phyloP scores from a whole-genome alignment of 768 basidiomycete genomes.

The Obba rivulosa region DNA sequence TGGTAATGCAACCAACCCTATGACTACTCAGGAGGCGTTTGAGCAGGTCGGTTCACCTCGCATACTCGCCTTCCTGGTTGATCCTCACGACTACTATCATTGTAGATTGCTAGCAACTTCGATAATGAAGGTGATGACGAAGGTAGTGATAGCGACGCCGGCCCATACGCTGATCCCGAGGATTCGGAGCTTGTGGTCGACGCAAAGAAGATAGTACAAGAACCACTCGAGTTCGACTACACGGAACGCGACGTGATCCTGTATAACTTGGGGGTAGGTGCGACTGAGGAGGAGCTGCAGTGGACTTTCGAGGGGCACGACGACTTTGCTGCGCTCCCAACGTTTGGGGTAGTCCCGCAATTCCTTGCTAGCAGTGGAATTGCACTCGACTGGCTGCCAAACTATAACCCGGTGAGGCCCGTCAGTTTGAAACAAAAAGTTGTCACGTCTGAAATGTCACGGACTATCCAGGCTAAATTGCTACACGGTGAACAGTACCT shows the following conservation, averaged over 20 bases:
- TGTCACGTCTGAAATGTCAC: background rate
- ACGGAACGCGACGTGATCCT: conserved; percentile 89
- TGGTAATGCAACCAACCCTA: conserved; percentile 77
- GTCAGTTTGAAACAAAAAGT: background rate
- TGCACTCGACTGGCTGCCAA: conserved; percentile 83
- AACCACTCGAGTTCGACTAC: conserved; percentile 63
- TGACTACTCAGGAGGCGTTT: conserved; percentile 68
- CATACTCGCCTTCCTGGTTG: background rate
- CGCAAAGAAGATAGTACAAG: conserved; percentile 60
- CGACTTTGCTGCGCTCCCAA: conserved; percentile 80
- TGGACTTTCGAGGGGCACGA: conserved; percentile 91
- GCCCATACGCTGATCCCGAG: conserved; percentile 66
- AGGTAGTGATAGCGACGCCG: conserved; percentile 5
- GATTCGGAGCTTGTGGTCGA: conserved; percentile 79
- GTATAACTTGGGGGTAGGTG: conserved; percentile 94
- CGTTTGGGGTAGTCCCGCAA: conserved; percentile 94
- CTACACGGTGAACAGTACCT: conserved; percentile 97
- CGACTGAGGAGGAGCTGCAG: conserved; percentile 86
- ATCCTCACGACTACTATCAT: background rate
- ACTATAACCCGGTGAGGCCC: conserved; percentile 82
- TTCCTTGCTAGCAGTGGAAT: conserved; percentile 66
- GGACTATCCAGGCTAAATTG: conserved; percentile 69
- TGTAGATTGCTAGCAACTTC: conserved; percentile 55
- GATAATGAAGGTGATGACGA: conserved; percentile 33
- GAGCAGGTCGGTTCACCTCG: conserved; percentile 50